Evolutionary conservation across 108 stramenopile species (phyloP).

Genomic region (Cyclotella choctawhatcheeana): DNA sequence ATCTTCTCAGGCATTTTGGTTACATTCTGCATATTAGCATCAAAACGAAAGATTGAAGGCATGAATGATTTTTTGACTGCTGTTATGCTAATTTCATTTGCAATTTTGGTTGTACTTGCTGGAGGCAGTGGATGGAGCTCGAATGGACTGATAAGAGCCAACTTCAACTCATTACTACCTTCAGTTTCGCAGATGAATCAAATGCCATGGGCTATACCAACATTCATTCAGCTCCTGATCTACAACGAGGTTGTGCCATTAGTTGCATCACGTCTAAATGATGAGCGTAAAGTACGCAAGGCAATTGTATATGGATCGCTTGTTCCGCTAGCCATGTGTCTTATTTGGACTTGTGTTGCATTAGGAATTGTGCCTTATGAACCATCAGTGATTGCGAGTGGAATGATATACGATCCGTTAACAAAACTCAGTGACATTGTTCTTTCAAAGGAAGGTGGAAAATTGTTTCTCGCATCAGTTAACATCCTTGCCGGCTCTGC

Average conservation of each 20-base stretch:
- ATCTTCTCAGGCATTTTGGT: conserved; percentile 15
- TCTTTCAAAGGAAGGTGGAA: conserved; percentile 14
- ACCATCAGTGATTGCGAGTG: neutral
- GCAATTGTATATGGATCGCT: conserved; percentile 33
- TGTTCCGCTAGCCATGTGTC: conserved; percentile 32
- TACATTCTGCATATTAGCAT: conserved; percentile 4
- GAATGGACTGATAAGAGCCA: conserved; percentile 21
- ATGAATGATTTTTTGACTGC: conserved; percentile 31
- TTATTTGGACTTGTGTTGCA: conserved; percentile 33
- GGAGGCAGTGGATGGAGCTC: conserved; percentile 30
- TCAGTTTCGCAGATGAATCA: neutral
- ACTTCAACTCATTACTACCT: conserved; percentile 24
- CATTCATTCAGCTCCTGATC: conserved; percentile 36
- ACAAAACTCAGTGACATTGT: conserved; percentile 24
- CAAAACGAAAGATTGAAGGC: conserved; percentile 14
- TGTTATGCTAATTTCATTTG: conserved; percentile 26
- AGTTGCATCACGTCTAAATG: conserved; percentile 22
- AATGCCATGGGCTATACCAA: conserved; percentile 32
- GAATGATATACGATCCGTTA: conserved; percentile 24
- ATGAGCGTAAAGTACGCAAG: conserved; percentile 29
- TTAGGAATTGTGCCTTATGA: conserved; percentile 37
- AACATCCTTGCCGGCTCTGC: conserved; percentile 37
- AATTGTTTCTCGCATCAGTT: conserved; percentile 26
- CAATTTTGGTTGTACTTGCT: conserved; percentile 17
- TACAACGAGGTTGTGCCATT: conserved; percentile 41